Base-by-base conservation (phyloP, 1,139 yeast genomes). In the Pichia sp. region DNA sequence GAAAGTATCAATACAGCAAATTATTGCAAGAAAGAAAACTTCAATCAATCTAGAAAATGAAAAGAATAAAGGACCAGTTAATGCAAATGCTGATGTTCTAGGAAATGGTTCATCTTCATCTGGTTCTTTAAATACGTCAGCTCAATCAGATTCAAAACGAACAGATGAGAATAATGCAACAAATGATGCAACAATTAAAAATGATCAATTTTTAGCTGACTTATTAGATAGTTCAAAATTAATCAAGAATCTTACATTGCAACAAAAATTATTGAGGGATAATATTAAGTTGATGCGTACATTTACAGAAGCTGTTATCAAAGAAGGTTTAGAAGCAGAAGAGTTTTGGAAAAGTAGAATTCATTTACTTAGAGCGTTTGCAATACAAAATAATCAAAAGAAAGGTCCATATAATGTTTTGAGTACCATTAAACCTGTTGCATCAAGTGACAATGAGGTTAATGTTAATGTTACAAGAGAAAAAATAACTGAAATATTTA, bases 361-460 rank as follows among this genome's bases (percentile, higher is more conserved):
- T 20, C 88, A 87, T 58, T 73, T 85, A 39, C 67, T 92, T 47
- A 71, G 97, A 47, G 88, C 97, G 0, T 87, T 79, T 68, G 97
- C 97, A 0, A 74, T 92, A 53, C 79, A 94, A 3, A 76, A 80
- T 15, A 78, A 88, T 13, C 98, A 94, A 62, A 85, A 85, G 56
- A 74, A 84, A 46, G 99, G 99, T 0, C 95, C 96, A 0, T 94
- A 90, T 63, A 92, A 92, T 62, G 97, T 92, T 1, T 70, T 92
- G 49, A 85, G 96, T 40, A 88, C 97, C 0, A 92, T 92, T 58
- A 87, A 86, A 59, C 97, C 97, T 0, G 90, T 85, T 37, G 94
- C 95, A 1, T 82, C 95, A 0, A 82, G 92, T 24, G 96, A 89
- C 56, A 85, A 85, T 61, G 88, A 88, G 64, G 95, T 90, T 48